Evolutionary conservation across 306 rosid genomes (phyloP).

Genomic region (Canavalia ensiformis): DNA sequence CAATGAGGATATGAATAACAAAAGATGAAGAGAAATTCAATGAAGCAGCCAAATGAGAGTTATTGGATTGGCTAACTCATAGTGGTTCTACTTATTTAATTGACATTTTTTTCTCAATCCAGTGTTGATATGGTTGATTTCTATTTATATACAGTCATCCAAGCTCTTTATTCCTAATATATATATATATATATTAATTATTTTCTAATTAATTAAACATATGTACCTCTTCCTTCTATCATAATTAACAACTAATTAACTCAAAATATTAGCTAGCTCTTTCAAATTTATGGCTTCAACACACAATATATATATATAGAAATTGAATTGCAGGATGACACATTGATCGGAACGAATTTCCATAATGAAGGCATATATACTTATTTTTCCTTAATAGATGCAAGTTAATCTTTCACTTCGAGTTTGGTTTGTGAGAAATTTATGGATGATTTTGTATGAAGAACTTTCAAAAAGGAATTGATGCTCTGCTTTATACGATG

Average conservation of each 20-base stretch:
- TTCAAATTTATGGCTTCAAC: not conserved
- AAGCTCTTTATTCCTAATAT: constrained; percentile 53
- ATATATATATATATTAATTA: not conserved
- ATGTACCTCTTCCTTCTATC: not conserved
- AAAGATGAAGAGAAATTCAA: constrained; percentile 48
- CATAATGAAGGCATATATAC: too few species aligned
- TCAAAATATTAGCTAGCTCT: not conserved
- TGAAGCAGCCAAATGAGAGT: constrained; percentile 54
- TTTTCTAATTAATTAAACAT: not conserved
- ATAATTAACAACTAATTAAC: too few species aligned
- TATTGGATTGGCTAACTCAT: constrained; percentile 52
- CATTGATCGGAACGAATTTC: too few species aligned
- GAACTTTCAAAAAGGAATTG: too few species aligned
- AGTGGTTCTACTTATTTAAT: constrained; percentile 47
- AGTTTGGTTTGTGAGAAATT: too few species aligned
- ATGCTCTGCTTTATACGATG: too few species aligned
- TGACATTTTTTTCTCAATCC: constrained; percentile 54
- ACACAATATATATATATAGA: not conserved
- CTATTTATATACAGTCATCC: constrained; percentile 52
- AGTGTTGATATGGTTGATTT: constrained; percentile 59
- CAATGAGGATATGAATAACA: constrained; percentile 56
- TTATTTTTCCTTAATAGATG: too few species aligned
- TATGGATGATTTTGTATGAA: too few species aligned
- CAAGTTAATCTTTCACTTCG: too few species aligned
- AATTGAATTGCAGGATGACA: too few species aligned